Percentiles rank a stretch among this genome's conserved stretches.
These are phyloP conservation scores for Lotus japonicus DNA, from an alignment of 306 rosid species.

Conservation along the genomic window DNA sequence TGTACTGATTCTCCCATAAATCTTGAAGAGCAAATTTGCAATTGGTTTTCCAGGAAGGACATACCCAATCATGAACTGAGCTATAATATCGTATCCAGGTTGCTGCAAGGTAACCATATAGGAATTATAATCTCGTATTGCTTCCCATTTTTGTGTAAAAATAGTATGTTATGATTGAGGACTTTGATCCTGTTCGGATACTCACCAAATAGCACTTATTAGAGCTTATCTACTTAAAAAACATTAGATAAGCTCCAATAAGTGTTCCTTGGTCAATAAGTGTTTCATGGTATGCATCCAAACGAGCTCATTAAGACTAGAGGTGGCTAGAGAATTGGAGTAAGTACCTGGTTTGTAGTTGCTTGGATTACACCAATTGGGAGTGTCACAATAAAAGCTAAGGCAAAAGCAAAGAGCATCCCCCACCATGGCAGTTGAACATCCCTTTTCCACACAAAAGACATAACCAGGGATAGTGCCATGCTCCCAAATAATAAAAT, in stretches of 20 bases:
- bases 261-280: too few species aligned
- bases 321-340: not conserved
- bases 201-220: too few species aligned
- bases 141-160: slow-evolving; percentile 8
- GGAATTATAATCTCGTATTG: not conserved
- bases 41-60: slow-evolving; percentile 93
- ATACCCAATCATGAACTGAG: slow-evolving; percentile 94
- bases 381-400: slow-evolving; percentile 87
- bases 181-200: not conserved
- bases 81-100: slow-evolving; percentile 98
- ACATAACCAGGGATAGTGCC: slow-evolving; percentile 52
- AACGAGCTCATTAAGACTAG: not conserved
- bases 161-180: not conserved
- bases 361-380: slow-evolving; percentile 99
- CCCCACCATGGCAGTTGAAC: slow-evolving; percentile 99
- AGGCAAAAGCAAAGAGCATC: slow-evolving; percentile 75
- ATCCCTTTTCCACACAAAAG: slow-evolving; percentile 69
- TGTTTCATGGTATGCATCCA: too few species aligned
- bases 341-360: slow-evolving; percentile 85
- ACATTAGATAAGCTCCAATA: too few species aligned
- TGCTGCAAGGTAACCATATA: slow-evolving; percentile 51
- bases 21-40: slow-evolving; percentile 89
- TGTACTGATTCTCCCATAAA: slow-evolving; percentile 95
- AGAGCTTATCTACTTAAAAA: too few species aligned
- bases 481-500: slow-evolving; percentile 59